Conservation (phyloP, 2,329 filamentous ascomycete genomes). For the Ophiostoma angusticollis region DNA sequence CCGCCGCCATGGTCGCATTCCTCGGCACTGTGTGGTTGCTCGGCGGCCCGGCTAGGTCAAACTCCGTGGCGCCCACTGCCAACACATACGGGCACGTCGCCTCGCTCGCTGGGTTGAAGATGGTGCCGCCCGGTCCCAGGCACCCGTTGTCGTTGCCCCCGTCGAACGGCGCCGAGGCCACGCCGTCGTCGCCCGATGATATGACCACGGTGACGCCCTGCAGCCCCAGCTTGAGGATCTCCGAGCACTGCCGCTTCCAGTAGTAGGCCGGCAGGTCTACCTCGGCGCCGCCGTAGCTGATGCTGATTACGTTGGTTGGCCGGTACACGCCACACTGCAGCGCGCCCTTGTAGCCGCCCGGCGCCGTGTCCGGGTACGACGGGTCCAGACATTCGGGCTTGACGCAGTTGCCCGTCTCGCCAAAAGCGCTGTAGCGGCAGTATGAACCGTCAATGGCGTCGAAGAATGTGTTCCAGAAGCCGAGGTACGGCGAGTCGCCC, state of each 20-base stretch:
- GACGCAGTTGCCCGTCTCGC: slow-evolving; percentile 30
- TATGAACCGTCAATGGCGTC: slow-evolving; percentile 38
- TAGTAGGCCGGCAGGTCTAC: slow-evolving; percentile 39
- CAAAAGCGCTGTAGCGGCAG: slow-evolving; percentile 33
- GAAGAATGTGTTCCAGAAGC: slow-evolving; percentile 26
- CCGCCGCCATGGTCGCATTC: neutral
- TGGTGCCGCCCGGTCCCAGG: slow-evolving; percentile 13
- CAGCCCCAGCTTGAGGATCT: slow-evolving; percentile 40
- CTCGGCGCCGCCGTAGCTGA: slow-evolving; percentile 44
- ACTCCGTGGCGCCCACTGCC: slow-evolving; percentile 37
- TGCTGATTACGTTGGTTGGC: slow-evolving; percentile 42
- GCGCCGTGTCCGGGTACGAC: slow-evolving; percentile 31
- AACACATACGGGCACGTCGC: slow-evolving; percentile 35
- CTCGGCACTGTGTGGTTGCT: slow-evolving; percentile 4
- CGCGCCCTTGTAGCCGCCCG: slow-evolving; percentile 34
- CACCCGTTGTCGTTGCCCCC: slow-evolving; percentile 13
- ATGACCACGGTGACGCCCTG: slow-evolving; percentile 36
- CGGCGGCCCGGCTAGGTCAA: slow-evolving; percentile 15
- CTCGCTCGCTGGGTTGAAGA: slow-evolving; percentile 15
- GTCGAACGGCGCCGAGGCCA: slow-evolving; percentile 25
- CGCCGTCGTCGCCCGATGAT: slow-evolving; percentile 35
- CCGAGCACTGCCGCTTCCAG: slow-evolving; percentile 36
- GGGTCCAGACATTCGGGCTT: slow-evolving; percentile 29
- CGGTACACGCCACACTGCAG: slow-evolving; percentile 25
- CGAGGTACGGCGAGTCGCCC: slow-evolving; percentile 10